These are phyloP conservation scores for Pleodorina starrii DNA, from an alignment of 139 green algal species.

Conservation along the genomic window DNA sequence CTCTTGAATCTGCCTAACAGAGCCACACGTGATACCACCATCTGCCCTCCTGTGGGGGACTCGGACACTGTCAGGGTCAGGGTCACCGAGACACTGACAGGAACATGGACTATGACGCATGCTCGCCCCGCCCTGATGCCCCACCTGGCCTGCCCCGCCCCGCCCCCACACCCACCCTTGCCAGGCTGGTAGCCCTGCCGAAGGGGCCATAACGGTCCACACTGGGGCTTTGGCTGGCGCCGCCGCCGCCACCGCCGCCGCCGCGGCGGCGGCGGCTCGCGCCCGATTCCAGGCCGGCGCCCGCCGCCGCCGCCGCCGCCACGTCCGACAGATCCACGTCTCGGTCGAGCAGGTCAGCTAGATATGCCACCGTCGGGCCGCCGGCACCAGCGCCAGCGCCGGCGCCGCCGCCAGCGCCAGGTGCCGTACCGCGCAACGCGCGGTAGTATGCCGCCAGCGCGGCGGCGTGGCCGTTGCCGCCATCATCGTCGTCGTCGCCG, in stretches of 20 bases:
- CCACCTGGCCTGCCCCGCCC: background rate
- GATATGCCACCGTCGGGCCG: background rate
- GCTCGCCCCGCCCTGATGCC: no score
- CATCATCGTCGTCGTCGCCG: background rate
- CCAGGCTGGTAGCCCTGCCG: background rate
- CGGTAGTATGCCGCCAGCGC: constrained; percentile 4
- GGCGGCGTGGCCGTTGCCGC: background rate
- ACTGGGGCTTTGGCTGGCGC: background rate
- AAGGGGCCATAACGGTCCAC: background rate
- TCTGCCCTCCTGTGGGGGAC: no score
- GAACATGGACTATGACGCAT: no score
- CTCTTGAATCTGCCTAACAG: no score
- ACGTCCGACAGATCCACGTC: constrained; percentile 28
- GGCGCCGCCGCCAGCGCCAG: background rate
- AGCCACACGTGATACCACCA: no score
- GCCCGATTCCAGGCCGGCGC: background rate
- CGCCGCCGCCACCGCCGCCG: constrained; percentile 8
- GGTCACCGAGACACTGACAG: no score
- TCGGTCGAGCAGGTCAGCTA: constrained; percentile 49
- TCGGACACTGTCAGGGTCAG: no score
- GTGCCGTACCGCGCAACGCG: background rate
- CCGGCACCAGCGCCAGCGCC: background rate
- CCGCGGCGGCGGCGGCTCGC: background rate
- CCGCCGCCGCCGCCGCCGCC: background rate
- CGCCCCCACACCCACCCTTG: background rate